phyloP scores from a whole-genome alignment of 768 basidiomycete species.

The Leccinum boreale region DNA sequence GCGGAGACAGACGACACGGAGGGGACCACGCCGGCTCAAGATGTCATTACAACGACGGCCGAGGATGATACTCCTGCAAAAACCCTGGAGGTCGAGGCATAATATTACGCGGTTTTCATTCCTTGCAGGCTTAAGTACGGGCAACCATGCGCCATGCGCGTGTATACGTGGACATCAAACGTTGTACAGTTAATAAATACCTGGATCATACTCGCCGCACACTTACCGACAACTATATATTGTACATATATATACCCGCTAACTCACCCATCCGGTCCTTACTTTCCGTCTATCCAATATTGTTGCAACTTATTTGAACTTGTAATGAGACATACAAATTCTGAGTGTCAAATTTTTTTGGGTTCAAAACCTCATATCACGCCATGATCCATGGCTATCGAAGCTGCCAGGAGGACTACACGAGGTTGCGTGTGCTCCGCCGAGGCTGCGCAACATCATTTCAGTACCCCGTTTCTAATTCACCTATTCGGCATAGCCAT shows the following conservation, averaged over 20 bases:
- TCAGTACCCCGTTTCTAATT: conserved; percentile 7
- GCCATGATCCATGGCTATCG: background rate
- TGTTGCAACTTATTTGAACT: background rate
- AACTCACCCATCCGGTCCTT: conserved; percentile 6
- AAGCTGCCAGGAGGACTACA: conserved; percentile 22
- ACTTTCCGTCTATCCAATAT: background rate
- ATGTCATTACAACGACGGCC: background rate
- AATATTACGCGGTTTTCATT: background rate
- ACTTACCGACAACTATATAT: conserved; percentile 12
- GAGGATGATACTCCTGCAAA: conserved; percentile 10
- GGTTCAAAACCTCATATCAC: background rate
- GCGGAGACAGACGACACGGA: conserved; percentile 2
- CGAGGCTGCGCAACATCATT: conserved; percentile 15
- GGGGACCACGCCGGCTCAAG: conserved; percentile 3
- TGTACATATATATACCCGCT: conserved; percentile 18
- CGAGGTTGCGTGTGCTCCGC: conserved; percentile 13
- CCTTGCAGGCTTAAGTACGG: conserved; percentile 27
- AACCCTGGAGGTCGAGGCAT: conserved; percentile 21
- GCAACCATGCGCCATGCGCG: background rate
- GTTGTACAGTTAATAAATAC: conserved; percentile 4
- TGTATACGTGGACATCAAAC: background rate
- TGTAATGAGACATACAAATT: background rate
- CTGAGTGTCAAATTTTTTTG: background rate
- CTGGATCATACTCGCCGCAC: conserved; percentile 6
- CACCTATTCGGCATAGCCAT: conserved; percentile 1